phyloP scores from a whole-genome alignment of 768 basidiomycete species.

The Jaapia argillacea region DNA sequence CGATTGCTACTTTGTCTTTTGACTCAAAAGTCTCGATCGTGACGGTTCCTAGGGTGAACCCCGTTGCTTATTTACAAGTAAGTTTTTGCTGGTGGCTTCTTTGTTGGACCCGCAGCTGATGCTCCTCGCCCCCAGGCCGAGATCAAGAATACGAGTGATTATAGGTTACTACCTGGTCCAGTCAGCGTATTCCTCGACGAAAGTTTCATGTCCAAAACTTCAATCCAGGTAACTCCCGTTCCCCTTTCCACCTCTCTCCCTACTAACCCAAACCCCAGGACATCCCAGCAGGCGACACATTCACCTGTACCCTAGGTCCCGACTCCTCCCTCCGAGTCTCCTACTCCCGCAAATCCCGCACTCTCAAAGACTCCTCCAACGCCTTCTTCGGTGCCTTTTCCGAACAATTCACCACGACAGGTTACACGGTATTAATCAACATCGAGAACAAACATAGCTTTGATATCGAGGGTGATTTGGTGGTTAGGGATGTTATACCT shows the following conservation, averaged over 20 bases:
- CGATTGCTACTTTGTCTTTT: conserved; percentile 38
- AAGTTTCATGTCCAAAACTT: conserved; percentile 42
- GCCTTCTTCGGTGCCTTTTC: conserved; percentile 36
- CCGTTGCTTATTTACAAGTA: conserved; percentile 41
- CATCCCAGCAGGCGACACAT: conserved; percentile 32
- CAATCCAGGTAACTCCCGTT: no score
- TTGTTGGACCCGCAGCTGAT: background rate
- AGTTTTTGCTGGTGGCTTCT: conserved; percentile 5
- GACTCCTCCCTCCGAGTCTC: conserved; percentile 20
- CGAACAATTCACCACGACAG: conserved; percentile 32
- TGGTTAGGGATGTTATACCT: conserved; percentile 38
- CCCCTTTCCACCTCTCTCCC: no score
- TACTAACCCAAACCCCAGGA: no score
- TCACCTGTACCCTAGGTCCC: conserved; percentile 43
- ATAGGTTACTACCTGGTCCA: conserved; percentile 41
- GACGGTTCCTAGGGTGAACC: conserved; percentile 37
- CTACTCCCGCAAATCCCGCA: conserved; percentile 31
- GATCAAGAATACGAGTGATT: conserved; percentile 50
- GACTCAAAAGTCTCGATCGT: conserved; percentile 35
- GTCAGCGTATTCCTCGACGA: conserved; percentile 49
- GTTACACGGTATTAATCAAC: conserved; percentile 27
- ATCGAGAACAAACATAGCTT: conserved; percentile 40
- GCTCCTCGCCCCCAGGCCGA: conserved; percentile 22
- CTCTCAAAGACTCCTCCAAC: conserved; percentile 24
- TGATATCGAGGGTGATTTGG: conserved; percentile 28